phyloP scores from a whole-genome alignment of 176 grass and related monocot species.

The Tillandsia fasciculata region DNA sequence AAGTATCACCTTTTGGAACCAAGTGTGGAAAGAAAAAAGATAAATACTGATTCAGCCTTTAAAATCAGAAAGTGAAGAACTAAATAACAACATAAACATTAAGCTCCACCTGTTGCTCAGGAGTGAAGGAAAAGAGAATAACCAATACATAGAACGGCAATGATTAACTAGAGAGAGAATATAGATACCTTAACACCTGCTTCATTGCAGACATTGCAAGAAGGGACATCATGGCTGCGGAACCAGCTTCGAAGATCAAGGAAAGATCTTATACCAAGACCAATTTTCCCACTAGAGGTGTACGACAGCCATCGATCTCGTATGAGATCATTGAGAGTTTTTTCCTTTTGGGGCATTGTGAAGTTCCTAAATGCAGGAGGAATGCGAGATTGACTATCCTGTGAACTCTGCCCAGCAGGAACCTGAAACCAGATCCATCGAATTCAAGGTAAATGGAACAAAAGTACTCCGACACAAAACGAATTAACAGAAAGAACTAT shows the following conservation, averaged over 20 bases:
- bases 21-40: too few species aligned
- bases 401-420: slow-evolving; percentile 28
- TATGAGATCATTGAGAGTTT: slow-evolving; percentile 65
- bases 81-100: too few species aligned
- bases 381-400: slow-evolving; percentile 35
- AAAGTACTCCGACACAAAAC: background rate
- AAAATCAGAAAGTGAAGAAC: too few species aligned
- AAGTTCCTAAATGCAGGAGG: slow-evolving; percentile 67
- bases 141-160: background rate
- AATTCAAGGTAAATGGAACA: background rate
- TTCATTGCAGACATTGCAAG: slow-evolving; percentile 84
- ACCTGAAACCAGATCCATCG: slow-evolving; percentile 34
- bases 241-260: slow-evolving; percentile 93
- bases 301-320: slow-evolving; percentile 56
- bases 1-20: too few species aligned
- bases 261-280: slow-evolving; percentile 72
- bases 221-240: slow-evolving; percentile 52
- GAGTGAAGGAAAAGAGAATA: too few species aligned
- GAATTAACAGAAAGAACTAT: background rate
- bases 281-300: slow-evolving; percentile 47
- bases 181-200: slow-evolving; percentile 65
- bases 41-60: too few species aligned
- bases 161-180: background rate
- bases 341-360: slow-evolving; percentile 72
- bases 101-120: too few species aligned